Percentiles rank a stretch among this genome's conserved stretches.
Conservation (phyloP, 2,329 filamentous ascomycete species). For the Dactylonectria estremocensis region DNA sequence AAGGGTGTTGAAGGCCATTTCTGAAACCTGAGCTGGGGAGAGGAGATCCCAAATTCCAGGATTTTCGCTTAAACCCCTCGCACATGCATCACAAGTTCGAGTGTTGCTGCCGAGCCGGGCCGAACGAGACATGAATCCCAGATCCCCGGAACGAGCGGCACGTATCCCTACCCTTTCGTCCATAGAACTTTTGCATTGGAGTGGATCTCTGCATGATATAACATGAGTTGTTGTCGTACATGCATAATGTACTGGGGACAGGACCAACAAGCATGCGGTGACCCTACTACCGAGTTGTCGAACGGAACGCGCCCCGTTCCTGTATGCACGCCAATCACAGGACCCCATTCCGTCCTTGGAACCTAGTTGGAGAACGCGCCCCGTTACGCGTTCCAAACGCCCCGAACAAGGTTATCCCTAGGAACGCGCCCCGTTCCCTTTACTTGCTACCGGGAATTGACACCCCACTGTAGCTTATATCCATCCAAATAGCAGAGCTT, state of each 20-base stretch:
- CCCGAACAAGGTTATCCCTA: no score
- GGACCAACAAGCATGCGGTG: not conserved
- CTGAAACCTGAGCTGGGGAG: not conserved
- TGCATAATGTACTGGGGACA: not conserved
- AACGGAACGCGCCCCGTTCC: no score
- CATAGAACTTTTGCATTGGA: not conserved
- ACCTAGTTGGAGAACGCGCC: no score
- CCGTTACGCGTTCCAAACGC: no score
- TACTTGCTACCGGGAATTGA: no score
- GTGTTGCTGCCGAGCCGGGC: not conserved
- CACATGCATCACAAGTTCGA: not conserved
- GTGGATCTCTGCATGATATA: not conserved
- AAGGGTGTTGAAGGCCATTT: slow-evolving; percentile 10
- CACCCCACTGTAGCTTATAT: no score
- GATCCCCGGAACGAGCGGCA: no score
- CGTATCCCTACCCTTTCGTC: not conserved
- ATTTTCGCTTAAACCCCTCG: not conserved
- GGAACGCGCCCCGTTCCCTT: no score
- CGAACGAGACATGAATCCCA: not conserved
- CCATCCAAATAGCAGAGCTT: no score
- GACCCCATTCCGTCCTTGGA: no score
- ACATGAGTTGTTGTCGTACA: not conserved
- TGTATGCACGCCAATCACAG: no score
- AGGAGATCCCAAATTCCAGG: no score
- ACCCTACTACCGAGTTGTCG: not conserved